Conservation (phyloP, 108 stramenopile species). For the Ochromonas danica region DNA sequence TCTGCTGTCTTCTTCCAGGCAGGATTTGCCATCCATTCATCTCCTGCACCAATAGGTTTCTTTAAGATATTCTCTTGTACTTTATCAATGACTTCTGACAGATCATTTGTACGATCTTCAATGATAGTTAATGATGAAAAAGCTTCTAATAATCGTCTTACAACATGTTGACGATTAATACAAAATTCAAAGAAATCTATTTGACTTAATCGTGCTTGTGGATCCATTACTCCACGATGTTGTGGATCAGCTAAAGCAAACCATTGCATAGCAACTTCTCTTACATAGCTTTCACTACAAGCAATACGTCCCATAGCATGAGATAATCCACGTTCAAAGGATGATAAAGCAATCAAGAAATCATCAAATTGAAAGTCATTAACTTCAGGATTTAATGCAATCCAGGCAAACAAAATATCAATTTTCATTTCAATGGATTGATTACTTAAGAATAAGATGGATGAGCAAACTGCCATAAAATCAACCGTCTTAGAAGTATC, state of each 20-base stretch:
- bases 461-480: conserved; percentile 32
- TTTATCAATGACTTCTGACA: conserved; percentile 20
- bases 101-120: neutral
- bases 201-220: neutral
- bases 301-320: conserved; percentile 18
- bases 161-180: conserved; percentile 26
- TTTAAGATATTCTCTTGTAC: neutral
- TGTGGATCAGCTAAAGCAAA: conserved; percentile 5
- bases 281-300: neutral
- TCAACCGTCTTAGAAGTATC: conserved; percentile 24
- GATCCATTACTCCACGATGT: neutral
- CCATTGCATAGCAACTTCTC: conserved; percentile 13
- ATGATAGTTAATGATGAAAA: neutral
- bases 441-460: neutral
- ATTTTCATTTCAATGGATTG: neutral
- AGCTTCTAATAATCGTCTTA: conserved; percentile 18
- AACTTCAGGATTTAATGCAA: neutral
- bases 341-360: conserved; percentile 3
- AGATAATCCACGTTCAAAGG: conserved; percentile 36
- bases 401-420: conserved; percentile 22
- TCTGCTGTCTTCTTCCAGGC: conserved; percentile 38
- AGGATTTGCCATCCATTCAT: conserved; percentile 34
- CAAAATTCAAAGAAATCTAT: conserved; percentile 30
- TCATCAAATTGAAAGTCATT: conserved; percentile 22
- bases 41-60: neutral